Conservation (phyloP, 306 rosid species). For the Vachellia collinsii region DNA sequence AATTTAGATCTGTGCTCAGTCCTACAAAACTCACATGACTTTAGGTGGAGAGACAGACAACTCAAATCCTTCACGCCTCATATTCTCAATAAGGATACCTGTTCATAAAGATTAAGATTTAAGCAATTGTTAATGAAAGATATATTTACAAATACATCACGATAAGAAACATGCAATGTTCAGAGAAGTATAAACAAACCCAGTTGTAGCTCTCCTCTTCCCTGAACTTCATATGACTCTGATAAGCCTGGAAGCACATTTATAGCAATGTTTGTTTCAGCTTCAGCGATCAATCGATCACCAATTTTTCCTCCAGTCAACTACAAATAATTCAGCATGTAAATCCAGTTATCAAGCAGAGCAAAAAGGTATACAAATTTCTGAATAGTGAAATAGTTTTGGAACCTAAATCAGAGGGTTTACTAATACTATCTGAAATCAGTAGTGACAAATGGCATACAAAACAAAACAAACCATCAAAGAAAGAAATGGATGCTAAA, state of each 20-base stretch:
- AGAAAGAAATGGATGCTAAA: slow-evolving; percentile 29
- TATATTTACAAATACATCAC: neutral
- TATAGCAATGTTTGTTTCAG: slow-evolving; percentile 98
- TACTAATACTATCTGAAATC: neutral
- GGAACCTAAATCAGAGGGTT: neutral
- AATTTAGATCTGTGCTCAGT: slow-evolving; percentile 21
- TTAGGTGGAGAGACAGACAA: slow-evolving; percentile 94
- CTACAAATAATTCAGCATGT: slow-evolving; percentile 47
- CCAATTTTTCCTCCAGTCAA: slow-evolving; percentile 95
- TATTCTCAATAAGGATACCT: slow-evolving; percentile 97
- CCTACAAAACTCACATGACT: slow-evolving; percentile 82
- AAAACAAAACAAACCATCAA: slow-evolving; percentile 9
- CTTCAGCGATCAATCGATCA: slow-evolving; percentile 85
- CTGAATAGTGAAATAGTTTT: neutral
- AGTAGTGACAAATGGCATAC: slow-evolving; percentile 4
- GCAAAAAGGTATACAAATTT: neutral
- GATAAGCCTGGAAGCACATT: slow-evolving; percentile 95
- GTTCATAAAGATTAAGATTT: slow-evolving; percentile 41
- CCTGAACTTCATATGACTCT: slow-evolving; percentile 96
- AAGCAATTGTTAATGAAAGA: slow-evolving; percentile 25
- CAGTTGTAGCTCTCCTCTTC: slow-evolving; percentile 98
- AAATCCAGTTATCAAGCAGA: slow-evolving; percentile 1
- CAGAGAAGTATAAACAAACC: slow-evolving; percentile 59
- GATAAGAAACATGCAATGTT: slow-evolving; percentile 33
- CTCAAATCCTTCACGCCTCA: slow-evolving; percentile 99